Evolutionary conservation across 768 basidiomycete species (phyloP), one percentile per base, ranked within the genome.

Genomic region (Dacryopinax primogenitus): DNA sequence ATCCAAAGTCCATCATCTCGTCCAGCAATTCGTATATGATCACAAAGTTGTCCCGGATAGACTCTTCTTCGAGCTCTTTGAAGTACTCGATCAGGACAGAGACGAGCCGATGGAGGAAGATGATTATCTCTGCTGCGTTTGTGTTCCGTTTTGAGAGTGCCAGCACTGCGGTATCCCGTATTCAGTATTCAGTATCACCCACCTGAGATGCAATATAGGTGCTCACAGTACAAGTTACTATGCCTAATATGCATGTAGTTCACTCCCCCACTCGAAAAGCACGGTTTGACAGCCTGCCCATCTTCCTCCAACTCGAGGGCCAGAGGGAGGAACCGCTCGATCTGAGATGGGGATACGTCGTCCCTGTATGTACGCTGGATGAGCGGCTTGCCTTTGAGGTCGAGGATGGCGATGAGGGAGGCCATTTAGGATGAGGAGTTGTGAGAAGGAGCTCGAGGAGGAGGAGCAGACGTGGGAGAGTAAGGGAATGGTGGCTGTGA

Each of bases 1-100:
- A 97, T 7, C 96, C 96, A 76, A 96, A 99, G 78, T 99, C 96
- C 93, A 98, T 97, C 92, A 98, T 97, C 80, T 99, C 96, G 72
- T 98, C 95, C 79, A 99, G 83, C 64, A 98, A 84, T 74, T 98
- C 95, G 75, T 96, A 99, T 62, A 99, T 96, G 73, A 99, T 96
- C 39, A 99, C 96, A 73, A 99, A 99, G 73, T 99, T 99, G 76
- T 99, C 96, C 7, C 96, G 82, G 73, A 99, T 98, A 61, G 92
- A 94, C 79, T 99, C 96, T 73, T 98, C 96, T 74, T 99, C 96
- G 37, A 98, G 86, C 74, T 98, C 96, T 75, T 98, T 99, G 82
- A 99, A 99, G 81, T 99, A 99, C 73, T 98, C 96, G 63, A 95
- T 83, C 65, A 99, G 81, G 4, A 98, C 95, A 1, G 75, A 74